A percentile compares a stretch with the other conserved stretches of the same genome.
phyloP scores from a whole-genome alignment of 2,329 filamentous ascomycete genomes.

The Epichloe amarillans region DNA sequence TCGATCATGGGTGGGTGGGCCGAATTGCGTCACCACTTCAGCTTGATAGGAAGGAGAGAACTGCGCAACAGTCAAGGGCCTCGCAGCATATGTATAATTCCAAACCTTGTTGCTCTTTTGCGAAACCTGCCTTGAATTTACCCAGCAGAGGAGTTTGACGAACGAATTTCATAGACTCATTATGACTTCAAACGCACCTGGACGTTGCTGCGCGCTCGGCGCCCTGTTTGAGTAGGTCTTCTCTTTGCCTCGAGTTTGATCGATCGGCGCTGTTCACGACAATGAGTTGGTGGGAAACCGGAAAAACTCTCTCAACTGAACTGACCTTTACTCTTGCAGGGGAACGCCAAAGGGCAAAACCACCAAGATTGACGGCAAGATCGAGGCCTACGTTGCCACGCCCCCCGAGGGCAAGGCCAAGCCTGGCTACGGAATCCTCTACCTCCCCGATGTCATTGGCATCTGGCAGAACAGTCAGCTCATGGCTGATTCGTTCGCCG shows the following conservation, averaged over 20 bases:
- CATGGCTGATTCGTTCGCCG: constrained; percentile 27
- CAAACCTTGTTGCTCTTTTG: background rate
- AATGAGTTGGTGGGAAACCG: too few relatives aligned
- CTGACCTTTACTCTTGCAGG: constrained; percentile 17
- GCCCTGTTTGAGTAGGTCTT: constrained; percentile 38
- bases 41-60: background rate
- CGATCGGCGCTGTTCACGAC: too few relatives aligned
- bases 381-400: constrained; percentile 38
- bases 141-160: background rate
- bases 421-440: constrained; percentile 20
- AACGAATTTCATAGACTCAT: background rate
- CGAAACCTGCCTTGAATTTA: background rate
- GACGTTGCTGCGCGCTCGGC: constrained; percentile 37
- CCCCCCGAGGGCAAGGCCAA: constrained; percentile 20
- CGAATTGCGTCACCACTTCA: background rate
- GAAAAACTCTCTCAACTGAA: background rate
- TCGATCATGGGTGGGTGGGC: background rate
- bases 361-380: constrained; percentile 27
- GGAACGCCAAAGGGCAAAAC: constrained; percentile 33
- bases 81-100: background rate
- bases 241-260: too few relatives aligned
- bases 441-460: constrained; percentile 25
- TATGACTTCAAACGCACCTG: constrained; percentile 43
- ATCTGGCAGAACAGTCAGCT: constrained; percentile 28
- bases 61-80: background rate